Conservation (phyloP, 345 rosid genomes). For the Sisymbrium irio region DNA sequence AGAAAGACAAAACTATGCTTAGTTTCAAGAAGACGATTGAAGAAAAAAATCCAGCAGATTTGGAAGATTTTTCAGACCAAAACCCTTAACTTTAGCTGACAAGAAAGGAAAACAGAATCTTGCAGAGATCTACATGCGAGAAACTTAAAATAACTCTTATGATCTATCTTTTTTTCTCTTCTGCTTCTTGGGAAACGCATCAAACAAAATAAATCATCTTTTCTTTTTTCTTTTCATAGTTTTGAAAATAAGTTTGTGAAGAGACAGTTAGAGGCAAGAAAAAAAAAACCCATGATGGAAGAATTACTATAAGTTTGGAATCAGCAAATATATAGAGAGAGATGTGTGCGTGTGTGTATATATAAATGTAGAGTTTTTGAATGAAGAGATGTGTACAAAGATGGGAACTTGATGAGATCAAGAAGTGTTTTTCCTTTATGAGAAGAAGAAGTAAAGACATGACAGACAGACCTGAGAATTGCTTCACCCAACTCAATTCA, state of each 20-base stretch:
- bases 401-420: slow-evolving; percentile 37
- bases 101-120: slow-evolving; percentile 36
- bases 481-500: slow-evolving; percentile 53
- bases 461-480: slow-evolving; percentile 55
- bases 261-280: slow-evolving; percentile 1
- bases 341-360: neutral
- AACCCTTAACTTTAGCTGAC: slow-evolving; percentile 25
- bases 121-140: slow-evolving; percentile 26
- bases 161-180: neutral
- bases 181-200: slow-evolving; percentile 20
- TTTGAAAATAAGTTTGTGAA: slow-evolving; percentile 8
- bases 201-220: neutral
- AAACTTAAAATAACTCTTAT: slow-evolving; percentile 20
- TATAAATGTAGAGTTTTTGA: slow-evolving; percentile 36
- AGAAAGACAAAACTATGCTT: slow-evolving; percentile 27
- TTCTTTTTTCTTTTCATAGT: neutral
- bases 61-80: slow-evolving; percentile 24
- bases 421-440: slow-evolving; percentile 33
- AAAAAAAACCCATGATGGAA: slow-evolving; percentile 19
- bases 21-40: slow-evolving; percentile 32
- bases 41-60: slow-evolving; percentile 17
- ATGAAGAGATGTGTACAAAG: slow-evolving; percentile 37
- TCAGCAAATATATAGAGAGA: slow-evolving; percentile 22
- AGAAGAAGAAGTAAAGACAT: slow-evolving; percentile 38
- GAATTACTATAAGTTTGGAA: slow-evolving; percentile 14